phyloP scores from a whole-genome alignment of 1,139 yeast genomes.

The Suhomyces bokatorum region DNA sequence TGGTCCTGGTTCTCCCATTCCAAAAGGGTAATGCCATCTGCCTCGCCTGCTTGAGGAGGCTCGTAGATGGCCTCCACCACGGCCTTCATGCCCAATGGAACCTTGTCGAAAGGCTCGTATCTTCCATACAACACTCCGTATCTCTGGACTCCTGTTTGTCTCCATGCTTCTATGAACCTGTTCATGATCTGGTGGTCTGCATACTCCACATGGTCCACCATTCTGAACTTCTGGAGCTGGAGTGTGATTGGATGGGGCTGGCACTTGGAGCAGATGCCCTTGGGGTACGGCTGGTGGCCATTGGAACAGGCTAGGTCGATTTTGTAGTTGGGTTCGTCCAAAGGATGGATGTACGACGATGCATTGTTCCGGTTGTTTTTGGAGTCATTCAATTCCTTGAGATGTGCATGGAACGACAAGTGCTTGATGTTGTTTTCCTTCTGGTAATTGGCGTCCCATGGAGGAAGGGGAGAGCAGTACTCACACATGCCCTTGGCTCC shows the following conservation, averaged over 20 bases:
- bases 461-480: constrained; percentile 92
- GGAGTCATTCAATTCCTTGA: constrained; percentile 69
- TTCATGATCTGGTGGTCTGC: constrained; percentile 72
- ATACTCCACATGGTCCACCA: constrained; percentile 97
- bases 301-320: constrained; percentile 66
- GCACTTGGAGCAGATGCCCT: constrained; percentile 94
- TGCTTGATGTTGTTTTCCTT: constrained; percentile 82
- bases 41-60: constrained; percentile 84
- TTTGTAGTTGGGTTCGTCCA: constrained; percentile 67
- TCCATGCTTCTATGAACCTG: constrained; percentile 87
- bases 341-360: constrained; percentile 77
- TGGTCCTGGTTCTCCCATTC: constrained; percentile 59
- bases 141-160: constrained; percentile 83
- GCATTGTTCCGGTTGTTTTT: constrained; percentile 64
- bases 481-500: constrained; percentile 97
- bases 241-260: constrained; percentile 94
- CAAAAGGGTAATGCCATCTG: constrained; percentile 76
- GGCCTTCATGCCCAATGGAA: constrained; percentile 91
- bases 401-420: constrained; percentile 79
- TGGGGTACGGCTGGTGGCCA: constrained; percentile 93
- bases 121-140: constrained; percentile 83
- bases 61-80: constrained; percentile 93
- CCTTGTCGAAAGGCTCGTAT: constrained; percentile 74
- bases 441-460: constrained; percentile 83
- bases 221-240: constrained; percentile 85